Conservation (phyloP, 805 yeast genomes). For the Metschnikowia drakensbergensis region DNA sequence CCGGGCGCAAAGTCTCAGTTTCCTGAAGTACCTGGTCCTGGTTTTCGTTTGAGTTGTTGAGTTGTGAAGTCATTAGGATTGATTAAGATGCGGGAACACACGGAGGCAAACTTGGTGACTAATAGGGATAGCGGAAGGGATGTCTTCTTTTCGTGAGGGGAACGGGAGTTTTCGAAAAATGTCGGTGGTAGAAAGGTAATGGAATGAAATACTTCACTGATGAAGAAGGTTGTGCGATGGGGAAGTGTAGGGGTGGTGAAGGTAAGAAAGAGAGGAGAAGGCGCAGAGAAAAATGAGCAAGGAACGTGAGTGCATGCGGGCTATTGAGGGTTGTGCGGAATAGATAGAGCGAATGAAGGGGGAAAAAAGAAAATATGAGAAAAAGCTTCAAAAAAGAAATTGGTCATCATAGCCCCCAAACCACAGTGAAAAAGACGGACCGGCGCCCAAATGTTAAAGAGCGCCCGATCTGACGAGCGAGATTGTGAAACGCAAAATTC, state of each 20-base stretch:
- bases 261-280: not conserved
- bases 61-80: constrained; percentile 28
- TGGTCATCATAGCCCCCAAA: constrained; percentile 1
- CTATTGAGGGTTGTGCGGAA: constrained; percentile 5
- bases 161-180: not conserved
- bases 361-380: constrained; percentile 2
- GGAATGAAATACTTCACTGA: not conserved
- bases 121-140: constrained; percentile 1
- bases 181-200: not conserved
- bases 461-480: not conserved
- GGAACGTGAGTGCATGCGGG: constrained; percentile 4
- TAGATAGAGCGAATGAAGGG: not conserved
- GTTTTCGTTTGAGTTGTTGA: constrained; percentile 29
- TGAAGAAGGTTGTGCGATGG: not conserved
- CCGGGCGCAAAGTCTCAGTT: constrained; percentile 30
- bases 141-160: not conserved
- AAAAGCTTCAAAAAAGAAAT: constrained; percentile 2
- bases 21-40: constrained; percentile 31
- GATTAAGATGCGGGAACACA: not conserved
- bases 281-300: constrained; percentile 7
- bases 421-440: not conserved
- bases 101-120: constrained; percentile 2
- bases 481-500: not conserved
- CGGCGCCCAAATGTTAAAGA: not conserved
- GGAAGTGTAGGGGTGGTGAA: not conserved